Base-by-base conservation (phyloP, 2,329 filamentous ascomycete genomes). In the Aspergillus ibericus region DNA sequence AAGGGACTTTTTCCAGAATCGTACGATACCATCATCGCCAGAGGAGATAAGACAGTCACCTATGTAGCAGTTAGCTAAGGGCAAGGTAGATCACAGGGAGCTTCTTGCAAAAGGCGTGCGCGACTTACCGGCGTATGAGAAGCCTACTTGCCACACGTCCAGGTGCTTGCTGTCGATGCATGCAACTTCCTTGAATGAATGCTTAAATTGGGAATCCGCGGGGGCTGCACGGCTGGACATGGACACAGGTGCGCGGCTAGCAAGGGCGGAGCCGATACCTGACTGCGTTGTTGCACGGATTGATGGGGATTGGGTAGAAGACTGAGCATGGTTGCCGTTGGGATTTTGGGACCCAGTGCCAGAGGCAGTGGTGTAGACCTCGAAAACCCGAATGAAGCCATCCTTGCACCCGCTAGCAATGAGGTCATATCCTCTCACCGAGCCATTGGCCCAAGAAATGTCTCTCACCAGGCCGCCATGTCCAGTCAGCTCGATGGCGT, bases 391-490 rank as follows among this genome's bases (percentile, higher is more conserved):
- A 40, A 97, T 87, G 66, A 87, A 88, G 3, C 95, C 93, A 72
- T 99, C 95, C 74, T 96, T 96, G 72, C 91, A 95, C 2, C 92
- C 93, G 5, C 93, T 96, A 3, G 93, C 95, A 66, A 98, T 84
- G 58, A 93, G 84, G 73, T 99, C 95, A 72, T 91, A 93, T 1
- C 93, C 93, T 38, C 93, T 82, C 68, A 96, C 92, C 64, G 92
- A 96, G 12, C 92, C 93, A 49, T 92, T 90, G 1, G 93, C 92
- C 95, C 95, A 99, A 2, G 91, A 88, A 1, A 97, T 85, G 72
- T 97, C 93, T 49, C 93, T 84, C 6, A 97, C 90, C 38, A 98
- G 82, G 0, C 88, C 87, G 7, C 85, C 82, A 67, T 96, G 90
- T 1, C 87, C 87, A 29, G 81, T 81, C 15, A 98, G 80, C 70